phyloP scores from a whole-genome alignment of 106 monocot genomes.

The Amphibolis antarctica region DNA sequence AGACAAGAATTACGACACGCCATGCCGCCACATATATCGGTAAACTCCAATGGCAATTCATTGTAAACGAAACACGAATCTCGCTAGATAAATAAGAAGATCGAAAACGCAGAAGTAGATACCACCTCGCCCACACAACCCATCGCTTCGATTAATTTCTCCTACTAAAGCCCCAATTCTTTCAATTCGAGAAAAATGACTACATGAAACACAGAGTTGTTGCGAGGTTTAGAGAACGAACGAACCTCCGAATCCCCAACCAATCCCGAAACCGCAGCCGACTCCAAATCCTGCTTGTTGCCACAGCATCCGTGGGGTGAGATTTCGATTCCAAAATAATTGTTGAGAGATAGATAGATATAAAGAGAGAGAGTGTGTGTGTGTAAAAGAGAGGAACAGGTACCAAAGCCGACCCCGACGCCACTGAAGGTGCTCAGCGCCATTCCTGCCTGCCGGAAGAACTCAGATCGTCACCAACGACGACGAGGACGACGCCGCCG shows the following conservation, averaged over 20 bases:
- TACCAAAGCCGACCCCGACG: conserved; percentile 6
- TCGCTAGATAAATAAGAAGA: no score
- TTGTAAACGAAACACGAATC: no score
- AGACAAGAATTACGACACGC: no score
- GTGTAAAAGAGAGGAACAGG: background rate
- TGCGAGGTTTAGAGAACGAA: background rate
- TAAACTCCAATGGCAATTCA: no score
- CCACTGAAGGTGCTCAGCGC: conserved; percentile 5
- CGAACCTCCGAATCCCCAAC: conserved; percentile 13
- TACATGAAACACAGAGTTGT: conserved; percentile 8
- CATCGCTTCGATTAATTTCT: no score
- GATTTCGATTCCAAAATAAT: background rate
- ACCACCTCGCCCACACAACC: no score
- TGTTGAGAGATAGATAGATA: background rate
- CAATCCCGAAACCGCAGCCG: conserved; percentile 7
- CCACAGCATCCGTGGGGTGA: background rate
- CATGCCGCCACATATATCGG: no score
- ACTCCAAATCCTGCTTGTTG: conserved; percentile 10
- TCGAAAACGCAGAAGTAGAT: no score
- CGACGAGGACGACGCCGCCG: background rate
- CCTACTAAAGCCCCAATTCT: no score
- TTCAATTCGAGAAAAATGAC: no score
- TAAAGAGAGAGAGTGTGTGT: no score
- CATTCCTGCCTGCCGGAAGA: background rate
- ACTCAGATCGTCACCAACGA: background rate